A percentile compares a stretch with the other conserved stretches of the same genome.
These are phyloP conservation scores for Cytospora schulzeri DNA, from an alignment of 2,329 filamentous ascomycete species.

Conservation along the genomic window DNA sequence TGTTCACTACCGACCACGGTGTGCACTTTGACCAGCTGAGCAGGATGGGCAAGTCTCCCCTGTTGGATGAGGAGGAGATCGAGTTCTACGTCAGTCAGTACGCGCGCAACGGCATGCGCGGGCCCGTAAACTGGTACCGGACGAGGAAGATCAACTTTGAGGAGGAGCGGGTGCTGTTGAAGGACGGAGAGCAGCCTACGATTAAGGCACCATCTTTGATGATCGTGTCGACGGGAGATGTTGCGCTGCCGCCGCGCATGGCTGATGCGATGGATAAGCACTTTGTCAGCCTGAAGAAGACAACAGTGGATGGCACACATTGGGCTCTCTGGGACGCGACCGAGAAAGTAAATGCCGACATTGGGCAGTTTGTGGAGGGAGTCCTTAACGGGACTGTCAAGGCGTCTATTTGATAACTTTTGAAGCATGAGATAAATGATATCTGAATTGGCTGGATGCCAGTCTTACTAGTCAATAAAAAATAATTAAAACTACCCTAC, in stretches of 20 bases:
- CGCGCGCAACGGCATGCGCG: constrained; percentile 70
- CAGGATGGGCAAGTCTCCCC: constrained; percentile 55
- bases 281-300: constrained; percentile 65
- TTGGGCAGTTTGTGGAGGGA: constrained; percentile 67
- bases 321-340: constrained; percentile 82
- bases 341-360: constrained; percentile 67
- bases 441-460: not conserved
- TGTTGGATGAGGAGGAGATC: constrained; percentile 70
- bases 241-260: constrained; percentile 72
- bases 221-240: constrained; percentile 71
- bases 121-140: constrained; percentile 89
- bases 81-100: constrained; percentile 78
- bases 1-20: constrained; percentile 64
- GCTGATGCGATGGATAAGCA: constrained; percentile 69
- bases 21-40: constrained; percentile 64
- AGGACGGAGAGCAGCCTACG: constrained; percentile 51
- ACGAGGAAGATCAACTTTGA: constrained; percentile 71
- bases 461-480: not conserved
- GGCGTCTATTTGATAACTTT: constrained; percentile 40
- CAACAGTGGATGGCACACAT: constrained; percentile 70
- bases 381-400: constrained; percentile 42
- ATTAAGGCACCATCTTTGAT: constrained; percentile 71
- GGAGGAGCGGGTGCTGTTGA: constrained; percentile 67
- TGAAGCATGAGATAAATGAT: not conserved
- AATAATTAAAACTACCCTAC: not conserved